Percentiles rank a stretch among this genome's conserved stretches.
Evolutionary conservation across 2,329 filamentous ascomycete species (phyloP).

Genomic region (Beauveria scarabaeidicola): DNA sequence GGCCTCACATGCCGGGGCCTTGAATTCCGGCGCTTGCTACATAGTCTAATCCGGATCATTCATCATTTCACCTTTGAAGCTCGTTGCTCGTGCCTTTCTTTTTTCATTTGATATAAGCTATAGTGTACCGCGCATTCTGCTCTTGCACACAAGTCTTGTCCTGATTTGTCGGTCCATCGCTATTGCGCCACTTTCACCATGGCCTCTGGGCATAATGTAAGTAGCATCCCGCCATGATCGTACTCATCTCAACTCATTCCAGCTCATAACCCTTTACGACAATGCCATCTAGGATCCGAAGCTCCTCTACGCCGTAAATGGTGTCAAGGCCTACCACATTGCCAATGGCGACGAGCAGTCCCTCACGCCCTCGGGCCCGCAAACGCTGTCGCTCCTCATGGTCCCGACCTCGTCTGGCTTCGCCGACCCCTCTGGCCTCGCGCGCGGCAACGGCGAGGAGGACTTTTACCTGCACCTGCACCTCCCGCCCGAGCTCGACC

Average conservation of each 20-base stretch:
- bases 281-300: slow-evolving; percentile 46
- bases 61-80: not conserved
- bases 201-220: slow-evolving; percentile 38
- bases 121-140: not conserved
- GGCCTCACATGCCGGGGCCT: not conserved
- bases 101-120: not conserved
- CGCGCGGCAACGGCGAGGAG: slow-evolving; percentile 54
- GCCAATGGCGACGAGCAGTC: slow-evolving; percentile 76
- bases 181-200: slow-evolving; percentile 20
- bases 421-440: slow-evolving; percentile 42
- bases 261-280: not conserved
- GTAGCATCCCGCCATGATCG: slow-evolving; percentile 6
- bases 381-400: slow-evolving; percentile 91
- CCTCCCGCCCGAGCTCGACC: slow-evolving; percentile 85
- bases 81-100: not conserved
- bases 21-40: slow-evolving; percentile 3
- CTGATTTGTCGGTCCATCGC: not conserved
- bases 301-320: slow-evolving; percentile 63
- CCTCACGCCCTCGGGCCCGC: slow-evolving; percentile 76
- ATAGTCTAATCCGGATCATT: not conserved
- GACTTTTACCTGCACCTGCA: slow-evolving; percentile 97
- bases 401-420: slow-evolving; percentile 79
- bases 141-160: not conserved
- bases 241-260: not conserved
- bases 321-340: slow-evolving; percentile 86